phyloP scores from a whole-genome alignment of 140 eudicot species.

The Stevia rebaudiana region DNA sequence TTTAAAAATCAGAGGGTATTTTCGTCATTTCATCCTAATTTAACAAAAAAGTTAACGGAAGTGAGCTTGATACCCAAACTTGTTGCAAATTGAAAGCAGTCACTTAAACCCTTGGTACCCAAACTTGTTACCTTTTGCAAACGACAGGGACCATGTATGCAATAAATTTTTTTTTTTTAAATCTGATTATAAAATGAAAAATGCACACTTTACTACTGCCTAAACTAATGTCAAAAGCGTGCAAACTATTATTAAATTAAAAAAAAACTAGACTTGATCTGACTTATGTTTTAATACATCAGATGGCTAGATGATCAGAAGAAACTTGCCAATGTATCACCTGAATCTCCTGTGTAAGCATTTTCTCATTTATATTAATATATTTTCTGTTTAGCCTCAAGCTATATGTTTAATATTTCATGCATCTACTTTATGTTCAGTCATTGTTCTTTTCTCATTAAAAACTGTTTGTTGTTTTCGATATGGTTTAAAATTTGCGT shows the following conservation, averaged over 20 bases:
- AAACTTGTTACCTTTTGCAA: no score
- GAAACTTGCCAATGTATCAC: constrained; percentile 74
- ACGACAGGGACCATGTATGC: no score
- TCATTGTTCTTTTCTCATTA: background rate
- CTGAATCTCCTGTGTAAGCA: constrained; percentile 96
- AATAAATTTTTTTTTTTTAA: background rate
- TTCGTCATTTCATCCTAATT: no score
- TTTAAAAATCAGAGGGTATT: no score
- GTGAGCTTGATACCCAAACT: no score
- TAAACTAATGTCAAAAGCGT: background rate
- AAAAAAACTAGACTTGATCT: background rate
- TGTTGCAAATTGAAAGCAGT: no score
- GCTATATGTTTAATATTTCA: background rate
- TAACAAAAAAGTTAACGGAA: no score
- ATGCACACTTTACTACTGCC: background rate
- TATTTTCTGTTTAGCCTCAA: background rate
- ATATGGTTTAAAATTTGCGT: no score
- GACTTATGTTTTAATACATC: constrained; percentile 5
- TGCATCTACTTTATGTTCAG: constrained; percentile 2
- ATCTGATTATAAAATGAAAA: background rate
- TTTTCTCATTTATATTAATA: constrained; percentile 16
- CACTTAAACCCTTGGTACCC: no score
- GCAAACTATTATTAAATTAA: background rate
- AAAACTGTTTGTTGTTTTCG: background rate
- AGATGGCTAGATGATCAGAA: constrained; percentile 97